Evolutionary conservation across 2,329 filamentous ascomycete genomes (phyloP).

Genomic region (Fusarium phyllophilum): DNA sequence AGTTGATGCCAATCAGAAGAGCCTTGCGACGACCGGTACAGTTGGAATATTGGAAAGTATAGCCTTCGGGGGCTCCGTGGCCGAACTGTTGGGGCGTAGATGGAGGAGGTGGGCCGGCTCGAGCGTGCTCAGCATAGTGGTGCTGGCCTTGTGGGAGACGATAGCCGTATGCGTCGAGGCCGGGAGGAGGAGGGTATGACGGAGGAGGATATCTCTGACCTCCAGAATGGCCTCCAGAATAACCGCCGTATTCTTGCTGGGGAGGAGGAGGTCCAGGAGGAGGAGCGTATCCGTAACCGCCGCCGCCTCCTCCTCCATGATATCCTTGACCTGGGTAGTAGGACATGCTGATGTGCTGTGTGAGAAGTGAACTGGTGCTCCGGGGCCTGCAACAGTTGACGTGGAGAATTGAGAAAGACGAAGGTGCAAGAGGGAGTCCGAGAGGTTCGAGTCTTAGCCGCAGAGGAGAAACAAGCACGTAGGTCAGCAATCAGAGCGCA

Average conservation of each 20-base stretch:
- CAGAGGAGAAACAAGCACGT: slow-evolving; percentile 14
- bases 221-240: slow-evolving; percentile 38
- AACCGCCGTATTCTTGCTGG: slow-evolving; percentile 35
- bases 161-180: slow-evolving; percentile 60
- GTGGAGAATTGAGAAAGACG: not conserved
- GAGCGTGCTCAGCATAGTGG: slow-evolving; percentile 43
- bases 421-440: slow-evolving; percentile 21
- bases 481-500: slow-evolving; percentile 11
- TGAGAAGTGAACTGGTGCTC: slow-evolving; percentile 4
- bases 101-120: slow-evolving; percentile 57
- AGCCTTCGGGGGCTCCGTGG: slow-evolving; percentile 73
- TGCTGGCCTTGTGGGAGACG: slow-evolving; percentile 48
- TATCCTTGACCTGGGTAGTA: slow-evolving; percentile 56
- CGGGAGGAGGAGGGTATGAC: slow-evolving; percentile 53
- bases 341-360: slow-evolving; percentile 46
- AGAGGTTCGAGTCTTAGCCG: not conserved
- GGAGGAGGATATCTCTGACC: slow-evolving; percentile 47
- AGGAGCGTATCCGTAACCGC: slow-evolving; percentile 45
- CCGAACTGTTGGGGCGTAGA: slow-evolving; percentile 67
- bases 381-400: slow-evolving; percentile 1
- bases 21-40: slow-evolving; percentile 80
- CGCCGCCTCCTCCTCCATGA: slow-evolving; percentile 52
- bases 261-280: slow-evolving; percentile 43
- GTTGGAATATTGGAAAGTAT: slow-evolving; percentile 80
- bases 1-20: slow-evolving; percentile 83